Evolutionary conservation across 768 basidiomycete genomes (phyloP).

Genomic region (Mycena maculata): DNA sequence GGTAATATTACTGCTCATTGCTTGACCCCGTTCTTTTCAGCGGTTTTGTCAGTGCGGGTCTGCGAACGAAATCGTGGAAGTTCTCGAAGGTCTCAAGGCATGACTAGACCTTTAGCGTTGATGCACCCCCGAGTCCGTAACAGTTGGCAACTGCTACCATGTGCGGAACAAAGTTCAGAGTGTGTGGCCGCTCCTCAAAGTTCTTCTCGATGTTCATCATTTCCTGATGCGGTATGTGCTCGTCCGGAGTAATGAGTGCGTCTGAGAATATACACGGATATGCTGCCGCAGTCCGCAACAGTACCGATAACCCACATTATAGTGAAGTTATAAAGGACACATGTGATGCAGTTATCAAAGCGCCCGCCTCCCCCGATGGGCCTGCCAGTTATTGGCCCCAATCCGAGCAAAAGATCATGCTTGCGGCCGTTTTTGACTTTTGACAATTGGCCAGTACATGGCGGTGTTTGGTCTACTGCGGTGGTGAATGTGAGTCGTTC

Average conservation of each 20-base stretch:
- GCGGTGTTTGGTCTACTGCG: slow-evolving; percentile 16
- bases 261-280: no score
- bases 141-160: slow-evolving; percentile 31
- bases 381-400: no score
- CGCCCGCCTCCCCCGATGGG: no score
- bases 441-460: no score
- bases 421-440: no score
- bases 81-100: slow-evolving; percentile 20
- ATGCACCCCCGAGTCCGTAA: slow-evolving; percentile 6
- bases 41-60: slow-evolving; percentile 25
- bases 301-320: background rate
- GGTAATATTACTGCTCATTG: background rate
- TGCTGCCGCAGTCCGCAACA: background rate
- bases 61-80: slow-evolving; percentile 11
- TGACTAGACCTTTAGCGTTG: slow-evolving; percentile 12
- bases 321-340: no score
- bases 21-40: no score
- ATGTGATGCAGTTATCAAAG: no score
- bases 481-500: background rate
- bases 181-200: no score
- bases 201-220: slow-evolving; percentile 21
- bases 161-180: slow-evolving; percentile 9
- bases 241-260: no score
- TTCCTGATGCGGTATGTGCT: slow-evolving; percentile 21
- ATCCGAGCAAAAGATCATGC: no score